Evolutionary conservation across 495 filamentous ascomycete genomes (phyloP).

Genomic region (Polyplosphaeria fusca): DNA sequence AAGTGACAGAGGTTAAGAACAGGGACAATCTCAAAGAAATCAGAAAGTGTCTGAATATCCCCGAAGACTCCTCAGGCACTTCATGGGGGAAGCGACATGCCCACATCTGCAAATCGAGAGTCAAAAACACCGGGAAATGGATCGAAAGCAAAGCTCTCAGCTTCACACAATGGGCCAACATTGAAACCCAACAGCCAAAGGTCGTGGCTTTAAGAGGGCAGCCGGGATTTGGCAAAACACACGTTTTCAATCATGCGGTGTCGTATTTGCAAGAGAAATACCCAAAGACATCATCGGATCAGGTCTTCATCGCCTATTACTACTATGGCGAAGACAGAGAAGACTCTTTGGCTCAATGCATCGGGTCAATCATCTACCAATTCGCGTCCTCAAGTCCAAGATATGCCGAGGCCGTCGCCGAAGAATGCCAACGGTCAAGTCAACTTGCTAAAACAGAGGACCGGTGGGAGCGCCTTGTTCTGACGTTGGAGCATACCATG

Average conservation of each 20-base stretch:
- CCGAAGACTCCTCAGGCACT: too few species aligned
- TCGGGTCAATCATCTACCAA: constrained; percentile 2
- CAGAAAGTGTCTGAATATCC: too few species aligned
- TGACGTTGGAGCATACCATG: too few species aligned
- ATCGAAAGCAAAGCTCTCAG: neutral
- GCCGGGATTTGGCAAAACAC: neutral
- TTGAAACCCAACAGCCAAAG: neutral
- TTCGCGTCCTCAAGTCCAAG: neutral
- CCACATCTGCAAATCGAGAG: too few species aligned
- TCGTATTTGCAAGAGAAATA: constrained; percentile 5
- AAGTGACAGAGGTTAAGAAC: too few species aligned
- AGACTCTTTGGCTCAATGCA: neutral
- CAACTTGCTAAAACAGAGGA: neutral
- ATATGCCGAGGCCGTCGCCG: neutral
- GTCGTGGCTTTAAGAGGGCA: neutral
- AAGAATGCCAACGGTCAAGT: neutral
- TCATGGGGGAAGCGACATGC: too few species aligned
- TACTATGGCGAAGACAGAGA: constrained; percentile 3
- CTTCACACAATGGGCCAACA: neutral
- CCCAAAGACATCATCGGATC: neutral
- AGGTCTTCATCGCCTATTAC: neutral
- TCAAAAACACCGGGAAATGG: too few species aligned
- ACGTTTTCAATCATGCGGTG: neutral
- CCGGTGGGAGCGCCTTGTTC: too few species aligned
- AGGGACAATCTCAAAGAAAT: too few species aligned